phyloP scores from a whole-genome alignment of 2,329 filamentous ascomycete genomes.

The Hypoxylon sp. region DNA sequence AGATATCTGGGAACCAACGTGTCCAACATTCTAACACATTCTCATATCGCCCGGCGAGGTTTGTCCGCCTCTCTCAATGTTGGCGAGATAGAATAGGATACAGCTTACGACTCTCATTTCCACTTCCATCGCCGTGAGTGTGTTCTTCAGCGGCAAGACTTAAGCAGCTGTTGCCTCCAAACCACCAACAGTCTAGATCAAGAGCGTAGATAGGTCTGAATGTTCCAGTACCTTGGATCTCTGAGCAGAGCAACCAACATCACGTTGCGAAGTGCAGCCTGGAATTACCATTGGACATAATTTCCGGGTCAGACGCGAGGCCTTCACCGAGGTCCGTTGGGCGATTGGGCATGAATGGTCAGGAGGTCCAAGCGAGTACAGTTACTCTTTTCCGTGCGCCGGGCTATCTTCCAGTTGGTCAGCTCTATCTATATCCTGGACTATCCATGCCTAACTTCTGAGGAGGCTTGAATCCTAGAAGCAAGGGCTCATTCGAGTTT shows the following conservation, averaged over 20 bases:
- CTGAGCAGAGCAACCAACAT: slow-evolving; percentile 53
- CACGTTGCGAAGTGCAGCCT: slow-evolving; percentile 44
- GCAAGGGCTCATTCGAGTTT: slow-evolving; percentile 49
- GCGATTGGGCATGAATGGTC: slow-evolving; percentile 60
- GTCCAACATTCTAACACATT: slow-evolving; percentile 26
- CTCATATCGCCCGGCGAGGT: slow-evolving; percentile 35
- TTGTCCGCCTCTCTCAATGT: slow-evolving; percentile 22
- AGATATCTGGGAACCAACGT: slow-evolving; percentile 41
- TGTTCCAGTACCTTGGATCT: slow-evolving; percentile 40
- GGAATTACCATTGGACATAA: slow-evolving; percentile 57
- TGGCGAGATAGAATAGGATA: slow-evolving; percentile 20
- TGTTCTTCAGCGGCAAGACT: slow-evolving; percentile 44
- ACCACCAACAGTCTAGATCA: slow-evolving; percentile 36
- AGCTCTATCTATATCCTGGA: slow-evolving; percentile 55
- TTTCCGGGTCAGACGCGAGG: slow-evolving; percentile 54
- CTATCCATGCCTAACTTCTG: slow-evolving; percentile 51
- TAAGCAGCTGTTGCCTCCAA: slow-evolving; percentile 27
- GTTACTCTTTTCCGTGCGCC: slow-evolving; percentile 54
- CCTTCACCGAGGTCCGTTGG: slow-evolving; percentile 51
- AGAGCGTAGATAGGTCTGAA: slow-evolving; percentile 37
- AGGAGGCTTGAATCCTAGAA: slow-evolving; percentile 50
- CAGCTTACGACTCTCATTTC: slow-evolving; percentile 48
- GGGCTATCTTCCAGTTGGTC: slow-evolving; percentile 64
- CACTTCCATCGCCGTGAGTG: slow-evolving; percentile 42
- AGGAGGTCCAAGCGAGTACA: slow-evolving; percentile 59